phyloP scores from a whole-genome alignment of 2,329 filamentous ascomycete genomes.

The Emergomyces pasteurianus region DNA sequence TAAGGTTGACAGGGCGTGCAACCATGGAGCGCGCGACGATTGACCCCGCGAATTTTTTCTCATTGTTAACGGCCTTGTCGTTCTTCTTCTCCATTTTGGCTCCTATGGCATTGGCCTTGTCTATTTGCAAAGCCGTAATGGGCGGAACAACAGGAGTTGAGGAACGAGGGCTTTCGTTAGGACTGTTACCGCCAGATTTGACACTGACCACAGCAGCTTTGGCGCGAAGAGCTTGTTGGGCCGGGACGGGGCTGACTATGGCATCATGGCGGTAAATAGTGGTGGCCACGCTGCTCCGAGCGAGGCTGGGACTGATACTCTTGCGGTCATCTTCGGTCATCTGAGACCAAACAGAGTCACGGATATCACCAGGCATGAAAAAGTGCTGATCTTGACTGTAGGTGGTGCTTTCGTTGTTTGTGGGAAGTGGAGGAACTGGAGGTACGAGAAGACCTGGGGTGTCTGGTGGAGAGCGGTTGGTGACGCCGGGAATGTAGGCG shows the following conservation, averaged over 20 bases:
- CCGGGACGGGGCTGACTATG: slow-evolving; percentile 63
- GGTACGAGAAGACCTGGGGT: slow-evolving; percentile 71
- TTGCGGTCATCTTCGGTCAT: slow-evolving; percentile 46
- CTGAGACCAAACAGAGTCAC: slow-evolving; percentile 81
- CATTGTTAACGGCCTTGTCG: background rate
- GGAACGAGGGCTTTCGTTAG: slow-evolving; percentile 31
- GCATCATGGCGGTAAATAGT: slow-evolving; percentile 91
- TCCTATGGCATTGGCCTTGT: slow-evolving; percentile 26
- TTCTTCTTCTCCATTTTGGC: slow-evolving; percentile 7
- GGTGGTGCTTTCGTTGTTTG: slow-evolving; percentile 40
- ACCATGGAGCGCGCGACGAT: slow-evolving; percentile 34
- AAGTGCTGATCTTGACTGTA: slow-evolving; percentile 69
- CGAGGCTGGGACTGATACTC: slow-evolving; percentile 38
- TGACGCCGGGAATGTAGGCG: slow-evolving; percentile 95
- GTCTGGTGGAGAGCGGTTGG: slow-evolving; percentile 76
- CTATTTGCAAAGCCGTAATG: slow-evolving; percentile 44
- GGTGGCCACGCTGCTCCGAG: slow-evolving; percentile 62
- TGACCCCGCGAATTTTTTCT: slow-evolving; percentile 20
- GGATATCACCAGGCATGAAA: slow-evolving; percentile 81
- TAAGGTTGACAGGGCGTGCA: slow-evolving; percentile 36
- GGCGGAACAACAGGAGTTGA: slow-evolving; percentile 59
- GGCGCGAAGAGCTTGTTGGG: slow-evolving; percentile 74
- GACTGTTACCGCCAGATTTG: slow-evolving; percentile 53
- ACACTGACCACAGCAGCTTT: slow-evolving; percentile 92
- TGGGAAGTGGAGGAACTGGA: slow-evolving; percentile 87